phyloP scores from a whole-genome alignment of 73 alveolate species.

The Paramecium pentaurelia region DNA sequence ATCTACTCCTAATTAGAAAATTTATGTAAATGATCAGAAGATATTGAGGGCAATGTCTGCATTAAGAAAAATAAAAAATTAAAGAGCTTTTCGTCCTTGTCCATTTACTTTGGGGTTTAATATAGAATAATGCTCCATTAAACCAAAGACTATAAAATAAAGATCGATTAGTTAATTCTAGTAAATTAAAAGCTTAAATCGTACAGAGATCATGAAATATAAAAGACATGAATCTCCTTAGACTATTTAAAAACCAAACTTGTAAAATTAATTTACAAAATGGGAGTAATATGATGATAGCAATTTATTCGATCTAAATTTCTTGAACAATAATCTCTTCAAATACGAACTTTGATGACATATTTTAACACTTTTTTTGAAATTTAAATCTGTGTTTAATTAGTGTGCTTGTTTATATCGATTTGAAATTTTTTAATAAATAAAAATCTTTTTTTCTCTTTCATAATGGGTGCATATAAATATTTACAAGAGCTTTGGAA shows the following conservation, averaged over 20 bases:
- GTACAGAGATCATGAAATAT: neutral
- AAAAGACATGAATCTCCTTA: neutral
- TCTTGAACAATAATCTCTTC: slow-evolving; percentile 14
- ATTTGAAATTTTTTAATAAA: slow-evolving; percentile 36
- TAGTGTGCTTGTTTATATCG: slow-evolving; percentile 16
- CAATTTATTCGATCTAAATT: neutral
- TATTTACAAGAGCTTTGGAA: slow-evolving; percentile 99
- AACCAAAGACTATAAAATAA: neutral
- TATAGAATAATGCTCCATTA: neutral
- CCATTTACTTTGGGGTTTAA: neutral
- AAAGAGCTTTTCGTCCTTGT: neutral
- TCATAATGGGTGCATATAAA: slow-evolving; percentile 95
- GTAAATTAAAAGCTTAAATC: neutral
- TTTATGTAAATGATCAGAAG: neutral
- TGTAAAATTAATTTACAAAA: neutral
- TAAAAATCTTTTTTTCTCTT: slow-evolving; percentile 29
- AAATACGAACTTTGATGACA: neutral
- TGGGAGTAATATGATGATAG: slow-evolving; percentile 11
- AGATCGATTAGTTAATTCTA: neutral
- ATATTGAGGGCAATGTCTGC: neutral
- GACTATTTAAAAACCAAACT: neutral
- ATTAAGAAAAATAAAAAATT: neutral
- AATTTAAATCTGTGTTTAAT: neutral
- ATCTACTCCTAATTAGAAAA: neutral
- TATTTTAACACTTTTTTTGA: neutral